These are phyloP conservation scores for Achaetomiella virescens DNA, from an alignment of 495 filamentous ascomycete genomes.

Conservation along the genomic window DNA sequence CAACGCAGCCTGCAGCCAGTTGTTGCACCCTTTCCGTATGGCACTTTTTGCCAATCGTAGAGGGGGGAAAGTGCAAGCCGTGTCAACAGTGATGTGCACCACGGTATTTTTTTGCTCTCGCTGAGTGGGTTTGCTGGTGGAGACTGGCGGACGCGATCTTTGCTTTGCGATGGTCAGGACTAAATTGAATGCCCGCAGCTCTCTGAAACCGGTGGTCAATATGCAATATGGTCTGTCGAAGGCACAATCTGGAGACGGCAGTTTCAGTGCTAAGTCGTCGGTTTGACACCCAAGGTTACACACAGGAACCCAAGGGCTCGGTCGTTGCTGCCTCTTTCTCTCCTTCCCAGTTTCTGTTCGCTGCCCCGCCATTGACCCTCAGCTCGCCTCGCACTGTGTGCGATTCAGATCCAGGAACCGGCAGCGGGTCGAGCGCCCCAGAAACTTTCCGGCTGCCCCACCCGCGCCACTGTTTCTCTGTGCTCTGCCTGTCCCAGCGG, in stretches of 20 bases:
- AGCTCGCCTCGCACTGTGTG: background rate
- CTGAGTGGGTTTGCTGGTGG: background rate
- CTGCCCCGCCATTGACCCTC: background rate
- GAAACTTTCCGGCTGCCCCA: background rate
- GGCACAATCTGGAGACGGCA: too few species aligned
- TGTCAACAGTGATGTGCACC: background rate
- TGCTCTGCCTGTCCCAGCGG: too few species aligned
- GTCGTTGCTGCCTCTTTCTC: too few species aligned
- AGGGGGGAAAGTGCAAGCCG: background rate
- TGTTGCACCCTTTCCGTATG: constrained; percentile 2
- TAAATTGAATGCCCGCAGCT: too few species aligned
- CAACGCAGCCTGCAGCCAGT: background rate
- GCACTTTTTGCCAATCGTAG: background rate
- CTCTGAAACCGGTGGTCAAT: too few species aligned
- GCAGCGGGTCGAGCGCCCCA: too few species aligned
- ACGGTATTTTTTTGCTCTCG: background rate
- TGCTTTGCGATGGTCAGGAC: background rate
- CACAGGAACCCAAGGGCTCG: too few species aligned
- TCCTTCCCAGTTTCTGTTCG: background rate
- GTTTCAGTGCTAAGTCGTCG: too few species aligned
- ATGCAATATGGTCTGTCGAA: too few species aligned
- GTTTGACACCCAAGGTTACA: too few species aligned
- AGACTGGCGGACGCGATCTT: background rate
- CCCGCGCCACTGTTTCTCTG: background rate
- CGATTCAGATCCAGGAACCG: background rate